Evolutionary conservation across 2,329 filamentous ascomycete species (phyloP), one percentile per base, ranked within the genome.

Genomic region (Coleophoma eucalyptorum): DNA sequence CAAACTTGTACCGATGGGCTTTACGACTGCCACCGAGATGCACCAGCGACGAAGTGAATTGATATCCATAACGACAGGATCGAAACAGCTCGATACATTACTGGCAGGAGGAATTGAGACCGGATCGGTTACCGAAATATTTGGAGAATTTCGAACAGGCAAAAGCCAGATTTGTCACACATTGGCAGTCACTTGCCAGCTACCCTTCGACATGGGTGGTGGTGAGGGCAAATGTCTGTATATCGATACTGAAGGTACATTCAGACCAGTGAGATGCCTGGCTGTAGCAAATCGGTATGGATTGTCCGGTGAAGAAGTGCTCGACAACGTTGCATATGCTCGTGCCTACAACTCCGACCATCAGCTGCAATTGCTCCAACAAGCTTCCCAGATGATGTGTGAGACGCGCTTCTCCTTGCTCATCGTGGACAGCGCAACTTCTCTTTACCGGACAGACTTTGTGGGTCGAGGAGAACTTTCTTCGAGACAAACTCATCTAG

Each of bases 121-220:
- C 0, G 95, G 95, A 42, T 97, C 92, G 8, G 95, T 99, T 49
- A 99, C 95, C 0, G 95, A 99, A 71, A 86, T 99, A 3, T 99
- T 99, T 66, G 94, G 94, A 66, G 94, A 99, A 69, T 99, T 99
- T 66, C 82, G 94, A 62, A 99, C 94, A 0, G 95, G 94, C 69
- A 99, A 99, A 74, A 96, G 91, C 75, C 94, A 99, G 70, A 93
- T 99, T 51, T 99, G 94, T 63, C 95, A 99, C 68, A 99, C 94
- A 0, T 78, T 99, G n/a, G 94, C 95, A 0, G 94, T 99, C 31
- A 99, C 94, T 43, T 99, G 95, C 67, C 94, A 99, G 69, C 71
- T 99, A 41, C 94, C 94, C 1, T 97, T 99, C 67, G 94, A 99
- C 66, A 97, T 97, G 93, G 95, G 94, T 48, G 94, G 94, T 50